Base-by-base conservation (phyloP, 116 monocot species). In the Phalaenopsis hybrid region DNA sequence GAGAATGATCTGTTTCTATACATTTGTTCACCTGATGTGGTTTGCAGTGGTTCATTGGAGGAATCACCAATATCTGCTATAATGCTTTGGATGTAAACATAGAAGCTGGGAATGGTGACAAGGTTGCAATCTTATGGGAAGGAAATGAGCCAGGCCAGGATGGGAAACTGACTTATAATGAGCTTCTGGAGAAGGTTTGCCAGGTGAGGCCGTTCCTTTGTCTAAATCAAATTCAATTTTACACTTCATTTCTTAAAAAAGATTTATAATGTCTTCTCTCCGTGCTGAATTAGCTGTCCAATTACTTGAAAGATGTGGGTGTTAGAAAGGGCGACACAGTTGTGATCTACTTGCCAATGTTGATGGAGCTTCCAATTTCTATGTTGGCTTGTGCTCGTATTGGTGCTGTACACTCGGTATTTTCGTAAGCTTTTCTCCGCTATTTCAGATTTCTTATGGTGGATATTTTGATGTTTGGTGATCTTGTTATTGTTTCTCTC, bases 331-430 rank as follows among this genome's bases (percentile, higher is more conserved):
- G 98, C 1, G 98, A 98, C 89, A 90, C 95, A 1, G 93, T 98
- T 50, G 84, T 98, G 4, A 92, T 98, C 45, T 98, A 98, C 79
- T 79, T 98, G 81, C 98, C 98, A n/a, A 98, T 98, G 98, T 77
- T 98, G 57, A 92, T 95, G 95, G 95, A 98, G 82, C 81, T 98
- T 76, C 98, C 95, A 5, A 93, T 98, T 77, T 89, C 98, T 20
- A 98, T 98, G 98, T 79, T 98, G 65, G 98, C 95, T 59, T 98
- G 98, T 77, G 95, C 95, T 44, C 93, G 98, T 37, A 98, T 98
- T 77, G 98, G 98, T 13, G 98, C 95, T 8, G 92, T 95, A 43
- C 98, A 98, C 73, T 98, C 98, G 84, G 98, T 98, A 92, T 21
- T 41, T 25, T 46, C 65, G 1, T 13, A 43, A 55, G n/a, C n/a